Percentiles rank a stretch among this genome's conserved stretches.
Conservation (phyloP, 805 yeast species). For the Cephaloascus albidus region DNA sequence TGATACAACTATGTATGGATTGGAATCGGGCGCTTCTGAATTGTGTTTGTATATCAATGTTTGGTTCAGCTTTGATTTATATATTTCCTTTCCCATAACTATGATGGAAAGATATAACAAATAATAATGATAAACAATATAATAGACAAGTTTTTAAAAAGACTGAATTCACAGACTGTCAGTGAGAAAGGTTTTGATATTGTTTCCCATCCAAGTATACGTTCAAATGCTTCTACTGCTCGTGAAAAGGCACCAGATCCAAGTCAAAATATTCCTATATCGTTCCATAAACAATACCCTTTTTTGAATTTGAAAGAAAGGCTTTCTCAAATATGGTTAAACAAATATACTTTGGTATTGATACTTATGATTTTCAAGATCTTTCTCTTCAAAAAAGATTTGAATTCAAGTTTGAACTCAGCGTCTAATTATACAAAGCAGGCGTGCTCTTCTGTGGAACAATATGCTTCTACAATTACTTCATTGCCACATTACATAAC, state of each 20-base stretch:
- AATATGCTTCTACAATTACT: slow-evolving; percentile 16
- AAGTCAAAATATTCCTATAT: background rate
- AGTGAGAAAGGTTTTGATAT: background rate
- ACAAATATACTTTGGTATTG: slow-evolving; percentile 50
- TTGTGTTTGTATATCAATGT: no score
- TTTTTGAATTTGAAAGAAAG: slow-evolving; percentile 44
- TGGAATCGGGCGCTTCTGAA: no score
- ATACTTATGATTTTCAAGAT: slow-evolving; percentile 53
- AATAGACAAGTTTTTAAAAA: background rate
- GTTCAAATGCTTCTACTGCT: background rate
- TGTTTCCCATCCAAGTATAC: no score
- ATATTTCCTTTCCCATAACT: no score
- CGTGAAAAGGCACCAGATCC: background rate
- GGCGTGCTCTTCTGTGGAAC: slow-evolving; percentile 41
- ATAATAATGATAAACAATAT: background rate
- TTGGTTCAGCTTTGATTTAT: no score
- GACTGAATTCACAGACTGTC: background rate
- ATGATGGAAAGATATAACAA: no score
- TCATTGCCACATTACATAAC: slow-evolving; percentile 53
- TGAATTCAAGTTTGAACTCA: slow-evolving; percentile 29
- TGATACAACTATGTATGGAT: no score
- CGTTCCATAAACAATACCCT: slow-evolving; percentile 3
- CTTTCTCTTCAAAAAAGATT: slow-evolving; percentile 39
- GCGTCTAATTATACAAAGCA: slow-evolving; percentile 26
- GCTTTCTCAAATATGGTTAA: slow-evolving; percentile 58